phyloP scores from a whole-genome alignment of 495 filamentous ascomycete genomes.

The Penicillium coprophilum region DNA sequence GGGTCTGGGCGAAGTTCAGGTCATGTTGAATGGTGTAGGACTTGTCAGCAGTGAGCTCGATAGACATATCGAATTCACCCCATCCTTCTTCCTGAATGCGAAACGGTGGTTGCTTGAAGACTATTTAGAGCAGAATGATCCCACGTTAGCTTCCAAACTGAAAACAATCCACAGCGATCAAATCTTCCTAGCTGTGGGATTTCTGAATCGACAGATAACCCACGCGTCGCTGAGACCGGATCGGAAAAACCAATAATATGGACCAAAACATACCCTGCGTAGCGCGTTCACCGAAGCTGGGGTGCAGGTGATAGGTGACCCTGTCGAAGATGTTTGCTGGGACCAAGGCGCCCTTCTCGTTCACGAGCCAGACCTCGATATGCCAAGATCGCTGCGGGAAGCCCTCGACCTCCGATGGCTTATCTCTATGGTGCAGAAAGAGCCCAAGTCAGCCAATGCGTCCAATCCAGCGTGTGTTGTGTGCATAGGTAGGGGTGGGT shows the following conservation, averaged over 20 bases:
- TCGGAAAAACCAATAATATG: neutral
- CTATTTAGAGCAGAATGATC: constrained; percentile 40
- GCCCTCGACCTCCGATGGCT: constrained; percentile 75
- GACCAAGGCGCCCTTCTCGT: constrained; percentile 63
- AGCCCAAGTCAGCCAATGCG: constrained; percentile 11
- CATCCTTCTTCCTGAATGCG: constrained; percentile 90
- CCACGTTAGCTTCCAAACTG: neutral
- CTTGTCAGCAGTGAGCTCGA: constrained; percentile 77
- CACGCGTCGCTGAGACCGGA: neutral
- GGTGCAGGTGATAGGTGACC: constrained; percentile 87
- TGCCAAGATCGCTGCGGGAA: constrained; percentile 82
- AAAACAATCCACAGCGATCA: neutral
- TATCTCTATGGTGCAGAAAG: constrained; percentile 41
- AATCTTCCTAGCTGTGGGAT: neutral
- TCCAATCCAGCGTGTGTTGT: neutral
- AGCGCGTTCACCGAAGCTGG: constrained; percentile 77
- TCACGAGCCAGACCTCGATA: constrained; percentile 60
- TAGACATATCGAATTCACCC: constrained; percentile 98
- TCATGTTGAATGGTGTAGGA: constrained; percentile 82
- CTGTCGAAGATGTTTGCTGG: constrained; percentile 86
- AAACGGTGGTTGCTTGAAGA: constrained; percentile 81
- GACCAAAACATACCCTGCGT: constrained; percentile 66
- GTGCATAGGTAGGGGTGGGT: constrained; percentile 10
- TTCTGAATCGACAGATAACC: neutral
- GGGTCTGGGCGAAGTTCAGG: constrained; percentile 79